Conservation (phyloP, 495 filamentous ascomycete species). For the Terfezia claveryi region DNA sequence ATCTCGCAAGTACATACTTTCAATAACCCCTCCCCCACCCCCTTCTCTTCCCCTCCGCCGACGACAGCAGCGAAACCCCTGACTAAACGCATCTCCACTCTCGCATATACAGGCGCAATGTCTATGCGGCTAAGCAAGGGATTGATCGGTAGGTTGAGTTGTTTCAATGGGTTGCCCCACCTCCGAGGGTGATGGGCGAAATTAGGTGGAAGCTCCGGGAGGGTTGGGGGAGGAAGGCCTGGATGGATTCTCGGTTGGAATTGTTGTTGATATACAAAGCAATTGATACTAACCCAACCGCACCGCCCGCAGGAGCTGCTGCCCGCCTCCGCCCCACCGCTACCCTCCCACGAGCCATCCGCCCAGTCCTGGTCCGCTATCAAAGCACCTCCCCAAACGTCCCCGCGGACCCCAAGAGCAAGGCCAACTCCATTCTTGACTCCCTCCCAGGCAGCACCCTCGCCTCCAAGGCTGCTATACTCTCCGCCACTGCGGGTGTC, state of each 20-base stretch:
- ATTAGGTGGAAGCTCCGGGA: not conserved
- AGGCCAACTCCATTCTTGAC: constrained; percentile 87
- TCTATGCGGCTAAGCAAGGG: constrained; percentile 19
- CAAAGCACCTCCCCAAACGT: constrained; percentile 53
- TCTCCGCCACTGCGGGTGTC: constrained; percentile 75
- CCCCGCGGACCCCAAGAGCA: constrained; percentile 68
- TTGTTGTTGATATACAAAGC: too few relatives aligned
- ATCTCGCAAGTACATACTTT: not conserved
- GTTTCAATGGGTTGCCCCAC: too few relatives aligned
- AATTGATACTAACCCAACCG: constrained; percentile 10
- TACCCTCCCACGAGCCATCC: constrained; percentile 30
- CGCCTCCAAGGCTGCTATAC: constrained; percentile 83
- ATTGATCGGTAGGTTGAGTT: constrained; percentile 10
- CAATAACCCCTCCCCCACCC: not conserved
- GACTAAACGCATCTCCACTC: not conserved
- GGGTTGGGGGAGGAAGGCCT: constrained; percentile 1
- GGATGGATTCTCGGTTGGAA: not conserved
- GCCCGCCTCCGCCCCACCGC: constrained; percentile 53
- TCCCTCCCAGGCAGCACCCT: constrained; percentile 65
- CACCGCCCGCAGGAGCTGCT: constrained; percentile 23
- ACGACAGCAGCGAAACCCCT: not conserved
- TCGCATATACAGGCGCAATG: constrained; percentile 6
- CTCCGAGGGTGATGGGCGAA: not conserved
- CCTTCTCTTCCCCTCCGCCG: not conserved
- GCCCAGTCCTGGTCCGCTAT: constrained; percentile 30